Conservation (phyloP, 73 alveolate genomes). For the Halteria grandinella region DNA sequence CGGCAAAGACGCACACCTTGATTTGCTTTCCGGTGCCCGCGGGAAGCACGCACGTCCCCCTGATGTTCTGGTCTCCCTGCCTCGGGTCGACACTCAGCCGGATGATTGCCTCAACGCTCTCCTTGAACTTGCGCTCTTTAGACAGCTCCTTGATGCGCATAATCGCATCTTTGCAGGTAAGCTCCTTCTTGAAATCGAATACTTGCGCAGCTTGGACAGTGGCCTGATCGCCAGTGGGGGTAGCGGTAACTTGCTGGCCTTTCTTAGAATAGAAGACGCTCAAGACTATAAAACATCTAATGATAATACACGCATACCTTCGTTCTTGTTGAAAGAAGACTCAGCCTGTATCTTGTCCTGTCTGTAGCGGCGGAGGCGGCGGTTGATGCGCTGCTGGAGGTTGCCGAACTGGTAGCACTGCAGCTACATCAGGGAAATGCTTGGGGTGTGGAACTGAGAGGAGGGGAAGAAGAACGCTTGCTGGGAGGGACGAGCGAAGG, state of each 20-base stretch:
- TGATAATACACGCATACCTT: constrained; percentile 32
- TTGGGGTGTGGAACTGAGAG: too few species aligned
- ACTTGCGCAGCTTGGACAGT: neutral
- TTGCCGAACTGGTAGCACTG: too few species aligned
- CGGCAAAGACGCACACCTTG: constrained; percentile 67
- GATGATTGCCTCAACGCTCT: constrained; percentile 60
- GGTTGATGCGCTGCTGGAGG: too few species aligned
- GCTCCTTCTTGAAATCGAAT: neutral
- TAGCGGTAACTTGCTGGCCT: neutral
- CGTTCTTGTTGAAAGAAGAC: constrained; percentile 48
- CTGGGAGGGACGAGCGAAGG: too few species aligned
- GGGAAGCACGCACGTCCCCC: constrained; percentile 80
- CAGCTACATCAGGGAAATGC: too few species aligned
- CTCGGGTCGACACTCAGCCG: constrained; percentile 76
- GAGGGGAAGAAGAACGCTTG: too few species aligned
- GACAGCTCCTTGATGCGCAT: neutral
- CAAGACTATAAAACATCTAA: neutral
- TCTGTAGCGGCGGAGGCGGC: constrained; percentile 15
- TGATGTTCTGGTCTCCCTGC: constrained; percentile 77
- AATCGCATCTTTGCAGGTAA: constrained; percentile 7
- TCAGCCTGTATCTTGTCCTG: constrained; percentile 5
- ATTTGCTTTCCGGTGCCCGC: constrained; percentile 69
- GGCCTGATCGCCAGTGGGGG: neutral
- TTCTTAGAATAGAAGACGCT: constrained; percentile 1
- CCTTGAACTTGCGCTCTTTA: constrained; percentile 54